Evolutionary conservation across 805 yeast species (phyloP).

Genomic region (Maudiozyma turicensis): DNA sequence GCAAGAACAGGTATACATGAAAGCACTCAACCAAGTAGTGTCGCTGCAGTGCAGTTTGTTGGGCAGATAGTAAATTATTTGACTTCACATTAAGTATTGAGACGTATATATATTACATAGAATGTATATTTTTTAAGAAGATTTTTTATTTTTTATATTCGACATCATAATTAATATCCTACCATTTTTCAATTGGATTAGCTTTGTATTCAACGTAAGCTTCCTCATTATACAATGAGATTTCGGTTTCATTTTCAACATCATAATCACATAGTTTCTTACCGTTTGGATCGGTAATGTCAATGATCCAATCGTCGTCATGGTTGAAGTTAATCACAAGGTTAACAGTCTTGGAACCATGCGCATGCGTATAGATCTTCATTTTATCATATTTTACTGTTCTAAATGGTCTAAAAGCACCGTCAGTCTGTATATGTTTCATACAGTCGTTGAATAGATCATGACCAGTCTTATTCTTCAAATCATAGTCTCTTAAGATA

Average conservation of each 20-base stretch:
- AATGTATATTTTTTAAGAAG: background rate
- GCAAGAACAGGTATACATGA: slow-evolving; percentile 55
- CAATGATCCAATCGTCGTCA: slow-evolving; percentile 62
- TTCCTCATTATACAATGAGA: slow-evolving; percentile 63
- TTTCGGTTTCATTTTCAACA: slow-evolving; percentile 81
- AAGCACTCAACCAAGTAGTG: slow-evolving; percentile 20
- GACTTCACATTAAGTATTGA: background rate
- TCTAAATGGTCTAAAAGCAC: slow-evolving; percentile 74
- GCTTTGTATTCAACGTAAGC: slow-evolving; percentile 61
- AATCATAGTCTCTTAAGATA: slow-evolving; percentile 59
- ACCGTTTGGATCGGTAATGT: slow-evolving; percentile 26
- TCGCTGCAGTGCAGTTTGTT: slow-evolving; percentile 23
- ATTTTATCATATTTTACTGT: slow-evolving; percentile 63
- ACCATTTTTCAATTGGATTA: slow-evolving; percentile 92
- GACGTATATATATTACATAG: background rate
- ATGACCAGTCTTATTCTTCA: slow-evolving; percentile 56
- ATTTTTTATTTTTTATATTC: background rate
- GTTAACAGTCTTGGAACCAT: slow-evolving; percentile 87
- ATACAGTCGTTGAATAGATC: slow-evolving; percentile 48
- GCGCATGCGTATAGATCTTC: slow-evolving; percentile 90
- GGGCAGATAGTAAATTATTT: slow-evolving; percentile 19
- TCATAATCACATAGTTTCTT: slow-evolving; percentile 44
- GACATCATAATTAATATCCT: slow-evolving; percentile 5
- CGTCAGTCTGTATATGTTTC: slow-evolving; percentile 42
- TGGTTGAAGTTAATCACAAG: slow-evolving; percentile 84